Evolutionary conservation across 2,329 filamentous ascomycete species (phyloP).

Genomic region (Calcarisporium arbuscula): DNA sequence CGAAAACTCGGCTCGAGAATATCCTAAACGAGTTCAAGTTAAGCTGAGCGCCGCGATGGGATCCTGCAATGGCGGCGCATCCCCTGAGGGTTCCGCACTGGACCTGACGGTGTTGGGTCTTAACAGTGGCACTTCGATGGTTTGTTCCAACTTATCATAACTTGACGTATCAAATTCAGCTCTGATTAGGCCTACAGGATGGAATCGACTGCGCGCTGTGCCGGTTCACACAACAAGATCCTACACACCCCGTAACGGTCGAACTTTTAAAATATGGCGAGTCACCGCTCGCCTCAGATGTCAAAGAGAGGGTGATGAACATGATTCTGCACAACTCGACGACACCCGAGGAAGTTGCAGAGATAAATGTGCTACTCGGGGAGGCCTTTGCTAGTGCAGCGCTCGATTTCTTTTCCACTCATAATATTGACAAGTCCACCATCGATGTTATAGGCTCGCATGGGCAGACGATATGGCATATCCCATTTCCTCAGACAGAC

Average conservation of each 20-base stretch:
- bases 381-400: slow-evolving; percentile 49
- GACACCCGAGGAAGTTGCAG: slow-evolving; percentile 45
- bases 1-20: too few relatives aligned
- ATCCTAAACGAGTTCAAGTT: too few relatives aligned
- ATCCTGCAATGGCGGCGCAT: too few relatives aligned
- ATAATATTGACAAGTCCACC: slow-evolving; percentile 33
- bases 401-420: slow-evolving; percentile 39
- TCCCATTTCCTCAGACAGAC: slow-evolving; percentile 43
- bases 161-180: not conserved
- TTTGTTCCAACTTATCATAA: not conserved
- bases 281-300: slow-evolving; percentile 42
- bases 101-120: slow-evolving; percentile 49
- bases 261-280: slow-evolving; percentile 52
- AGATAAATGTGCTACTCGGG: slow-evolving; percentile 51
- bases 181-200: slow-evolving; percentile 16
- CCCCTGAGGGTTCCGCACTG: too few relatives aligned
- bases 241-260: slow-evolving; percentile 47
- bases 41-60: too few relatives aligned
- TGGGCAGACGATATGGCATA: slow-evolving; percentile 52
- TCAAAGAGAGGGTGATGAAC: slow-evolving; percentile 51
- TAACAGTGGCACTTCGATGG: slow-evolving; percentile 45
- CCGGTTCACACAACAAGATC: slow-evolving; percentile 46
- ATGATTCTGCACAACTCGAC: slow-evolving; percentile 50
- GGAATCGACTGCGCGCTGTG: slow-evolving; percentile 54
- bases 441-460: slow-evolving; percentile 53